Percentiles rank a stretch among this genome's conserved stretches.
phyloP scores from a whole-genome alignment of 2,329 filamentous ascomycete genomes.

The Ceratocystis alfenasii region DNA sequence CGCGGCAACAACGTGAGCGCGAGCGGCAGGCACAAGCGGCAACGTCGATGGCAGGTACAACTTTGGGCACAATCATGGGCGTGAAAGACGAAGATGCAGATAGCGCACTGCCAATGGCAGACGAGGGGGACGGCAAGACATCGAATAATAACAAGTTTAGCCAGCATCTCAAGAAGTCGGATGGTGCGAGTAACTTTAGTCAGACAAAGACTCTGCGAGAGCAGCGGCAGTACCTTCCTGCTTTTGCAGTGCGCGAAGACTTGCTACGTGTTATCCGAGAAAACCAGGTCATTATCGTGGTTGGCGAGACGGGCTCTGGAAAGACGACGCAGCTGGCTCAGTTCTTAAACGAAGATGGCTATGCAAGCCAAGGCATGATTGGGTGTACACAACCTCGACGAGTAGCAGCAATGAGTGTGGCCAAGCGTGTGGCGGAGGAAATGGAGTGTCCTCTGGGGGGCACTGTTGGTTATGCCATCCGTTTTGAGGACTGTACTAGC shows the following conservation, averaged over 20 bases:
- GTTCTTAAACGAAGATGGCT: slow-evolving; percentile 91
- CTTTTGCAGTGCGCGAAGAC: slow-evolving; percentile 92
- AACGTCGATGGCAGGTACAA: slow-evolving; percentile 82
- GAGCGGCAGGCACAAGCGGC: slow-evolving; percentile 92
- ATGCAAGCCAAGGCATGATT: slow-evolving; percentile 76
- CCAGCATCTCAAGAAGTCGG: slow-evolving; percentile 75
- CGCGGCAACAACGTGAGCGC: slow-evolving; percentile 80
- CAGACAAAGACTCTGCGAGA: slow-evolving; percentile 81
- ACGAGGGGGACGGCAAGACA: slow-evolving; percentile 46
- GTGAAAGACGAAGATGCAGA: slow-evolving; percentile 86
- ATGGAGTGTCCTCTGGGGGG: slow-evolving; percentile 89
- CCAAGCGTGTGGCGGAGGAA: slow-evolving; percentile 94
- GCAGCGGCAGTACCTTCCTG: slow-evolving; percentile 84
- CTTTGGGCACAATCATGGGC: slow-evolving; percentile 88
- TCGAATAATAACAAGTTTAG: slow-evolving; percentile 63
- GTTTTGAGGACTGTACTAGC: slow-evolving; percentile 96
- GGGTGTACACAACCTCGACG: slow-evolving; percentile 92
- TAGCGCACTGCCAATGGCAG: slow-evolving; percentile 66
- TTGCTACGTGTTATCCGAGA: slow-evolving; percentile 83
- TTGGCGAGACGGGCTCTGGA: slow-evolving; percentile 92
- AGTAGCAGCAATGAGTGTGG: slow-evolving; percentile 97
- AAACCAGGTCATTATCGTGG: slow-evolving; percentile 93
- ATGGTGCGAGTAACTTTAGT: slow-evolving; percentile 82
- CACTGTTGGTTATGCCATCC: slow-evolving; percentile 89
- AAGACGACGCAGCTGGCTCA: slow-evolving; percentile 97